Evolutionary conservation across 2,329 filamentous ascomycete genomes (phyloP).

Genomic region (Neopestalotiopsis clavispora): DNA sequence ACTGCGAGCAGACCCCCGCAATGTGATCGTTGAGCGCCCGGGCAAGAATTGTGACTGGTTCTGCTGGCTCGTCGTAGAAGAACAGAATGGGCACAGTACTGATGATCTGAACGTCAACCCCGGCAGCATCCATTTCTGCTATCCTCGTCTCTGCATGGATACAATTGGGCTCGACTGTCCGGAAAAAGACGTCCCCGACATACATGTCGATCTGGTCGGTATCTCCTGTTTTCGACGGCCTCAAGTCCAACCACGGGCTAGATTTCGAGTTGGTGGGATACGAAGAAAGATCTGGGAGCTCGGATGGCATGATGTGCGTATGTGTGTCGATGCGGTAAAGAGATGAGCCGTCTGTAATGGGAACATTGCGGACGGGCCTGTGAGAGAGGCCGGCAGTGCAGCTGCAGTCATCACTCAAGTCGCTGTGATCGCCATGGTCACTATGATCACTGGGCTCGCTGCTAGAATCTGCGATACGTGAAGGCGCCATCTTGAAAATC

Average conservation of each 20-base stretch:
- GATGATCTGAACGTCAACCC: slow-evolving; percentile 41
- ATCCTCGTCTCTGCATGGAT: slow-evolving; percentile 33
- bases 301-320: slow-evolving; percentile 42
- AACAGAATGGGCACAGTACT: slow-evolving; percentile 43
- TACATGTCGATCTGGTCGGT: slow-evolving; percentile 38
- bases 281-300: slow-evolving; percentile 44
- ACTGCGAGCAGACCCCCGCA: slow-evolving; percentile 26
- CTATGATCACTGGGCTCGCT: slow-evolving; percentile 11
- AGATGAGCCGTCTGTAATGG: slow-evolving; percentile 21
- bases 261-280: slow-evolving; percentile 50
- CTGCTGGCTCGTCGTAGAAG: slow-evolving; percentile 39
- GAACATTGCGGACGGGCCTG: neutral
- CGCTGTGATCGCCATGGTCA: slow-evolving; percentile 13
- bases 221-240: slow-evolving; percentile 27
- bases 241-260: slow-evolving; percentile 38
- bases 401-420: slow-evolving; percentile 18
- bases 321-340: slow-evolving; percentile 42
- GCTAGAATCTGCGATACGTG: slow-evolving; percentile 20
- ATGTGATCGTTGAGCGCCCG: slow-evolving; percentile 39
- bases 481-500: slow-evolving; percentile 26
- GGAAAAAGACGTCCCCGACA: slow-evolving; percentile 38
- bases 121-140: slow-evolving; percentile 39
- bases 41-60: slow-evolving; percentile 34
- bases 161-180: slow-evolving; percentile 39
- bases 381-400: slow-evolving; percentile 15